Evolutionary conservation across 768 basidiomycete genomes (phyloP).

Genomic region (Lactarius quietus): DNA sequence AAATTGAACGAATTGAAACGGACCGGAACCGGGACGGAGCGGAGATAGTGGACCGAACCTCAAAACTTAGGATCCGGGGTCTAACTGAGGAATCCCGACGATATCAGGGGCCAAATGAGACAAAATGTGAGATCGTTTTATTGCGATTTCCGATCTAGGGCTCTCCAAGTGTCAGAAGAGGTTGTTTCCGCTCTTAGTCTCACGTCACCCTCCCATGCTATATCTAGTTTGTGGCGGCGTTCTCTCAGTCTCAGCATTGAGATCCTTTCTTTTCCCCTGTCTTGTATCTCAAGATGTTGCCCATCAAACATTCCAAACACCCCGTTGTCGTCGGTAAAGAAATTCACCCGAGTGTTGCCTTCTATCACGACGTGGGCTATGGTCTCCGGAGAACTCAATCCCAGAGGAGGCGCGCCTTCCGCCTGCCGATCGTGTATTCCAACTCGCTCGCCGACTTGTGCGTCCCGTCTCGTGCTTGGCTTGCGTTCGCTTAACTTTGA

Average conservation of each 20-base stretch:
- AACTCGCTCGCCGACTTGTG: slow-evolving; percentile 15
- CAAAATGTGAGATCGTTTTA: slow-evolving; percentile 6
- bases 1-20: not conserved
- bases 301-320: not conserved
- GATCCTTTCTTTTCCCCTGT: not conserved
- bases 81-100: not conserved
- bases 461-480: not conserved
- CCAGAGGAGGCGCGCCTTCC: slow-evolving; percentile 9
- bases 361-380: slow-evolving; percentile 9
- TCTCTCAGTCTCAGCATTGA: not conserved
- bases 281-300: not conserved
- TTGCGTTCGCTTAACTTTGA: slow-evolving; percentile 8
- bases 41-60: not conserved
- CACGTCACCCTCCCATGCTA: slow-evolving; percentile 11
- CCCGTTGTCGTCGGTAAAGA: not conserved
- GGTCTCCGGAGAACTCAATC: slow-evolving; percentile 3
- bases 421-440: slow-evolving; percentile 10
- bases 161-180: not conserved
- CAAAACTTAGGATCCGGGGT: not conserved
- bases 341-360: not conserved
- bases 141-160: slow-evolving; percentile 4
- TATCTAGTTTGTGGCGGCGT: slow-evolving; percentile 1
- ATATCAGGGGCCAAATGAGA: not conserved
- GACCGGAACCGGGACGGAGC: not conserved
- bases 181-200: not conserved